These are phyloP conservation scores for Wickerhamomyces canadensis DNA, from an alignment of 805 yeast genomes.

Conservation along the genomic window DNA sequence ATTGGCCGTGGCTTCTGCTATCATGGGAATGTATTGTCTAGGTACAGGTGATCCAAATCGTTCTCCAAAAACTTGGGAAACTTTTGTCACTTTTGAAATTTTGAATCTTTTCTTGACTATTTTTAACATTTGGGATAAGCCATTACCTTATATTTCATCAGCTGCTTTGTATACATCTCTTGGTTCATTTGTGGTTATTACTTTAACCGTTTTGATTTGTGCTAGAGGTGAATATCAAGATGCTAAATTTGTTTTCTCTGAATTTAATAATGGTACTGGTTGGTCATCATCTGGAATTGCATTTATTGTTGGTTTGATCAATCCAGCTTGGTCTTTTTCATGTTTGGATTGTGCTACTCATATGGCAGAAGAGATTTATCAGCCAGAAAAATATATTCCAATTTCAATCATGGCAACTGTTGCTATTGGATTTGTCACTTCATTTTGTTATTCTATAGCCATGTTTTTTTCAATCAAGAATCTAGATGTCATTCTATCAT, in stretches of 20 bases:
- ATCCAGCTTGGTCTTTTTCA: conserved; percentile 62
- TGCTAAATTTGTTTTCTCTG: conserved; percentile 45
- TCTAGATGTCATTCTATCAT: conserved; percentile 38
- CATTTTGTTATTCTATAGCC: conserved; percentile 43
- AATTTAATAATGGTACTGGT: conserved; percentile 52
- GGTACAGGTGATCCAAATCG: conserved; percentile 28
- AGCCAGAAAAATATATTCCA: conserved; percentile 52
- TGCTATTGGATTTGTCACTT: conserved; percentile 55
- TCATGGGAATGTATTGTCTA: conserved; percentile 45
- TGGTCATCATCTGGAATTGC: conserved; percentile 54
- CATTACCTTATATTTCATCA: conserved; percentile 43
- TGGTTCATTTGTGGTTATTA: conserved; percentile 43
- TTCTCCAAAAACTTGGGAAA: conserved; percentile 42
- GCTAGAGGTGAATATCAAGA: conserved; percentile 45
- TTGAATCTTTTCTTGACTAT: conserved; percentile 36
- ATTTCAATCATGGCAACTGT: conserved; percentile 55
- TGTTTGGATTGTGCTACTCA: conserved; percentile 68
- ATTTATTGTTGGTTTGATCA: conserved; percentile 56
- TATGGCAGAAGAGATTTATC: conserved; percentile 57
- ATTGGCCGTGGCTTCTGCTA: conserved; percentile 43
- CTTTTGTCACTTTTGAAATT: conserved; percentile 42
- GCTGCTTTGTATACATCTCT: conserved; percentile 46
- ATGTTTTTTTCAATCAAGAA: conserved; percentile 55
- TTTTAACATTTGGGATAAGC: conserved; percentile 43
- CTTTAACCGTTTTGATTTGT: conserved; percentile 45